phyloP scores from a whole-genome alignment of 2,329 filamentous ascomycete species.

The Diplodia sapinea region DNA sequence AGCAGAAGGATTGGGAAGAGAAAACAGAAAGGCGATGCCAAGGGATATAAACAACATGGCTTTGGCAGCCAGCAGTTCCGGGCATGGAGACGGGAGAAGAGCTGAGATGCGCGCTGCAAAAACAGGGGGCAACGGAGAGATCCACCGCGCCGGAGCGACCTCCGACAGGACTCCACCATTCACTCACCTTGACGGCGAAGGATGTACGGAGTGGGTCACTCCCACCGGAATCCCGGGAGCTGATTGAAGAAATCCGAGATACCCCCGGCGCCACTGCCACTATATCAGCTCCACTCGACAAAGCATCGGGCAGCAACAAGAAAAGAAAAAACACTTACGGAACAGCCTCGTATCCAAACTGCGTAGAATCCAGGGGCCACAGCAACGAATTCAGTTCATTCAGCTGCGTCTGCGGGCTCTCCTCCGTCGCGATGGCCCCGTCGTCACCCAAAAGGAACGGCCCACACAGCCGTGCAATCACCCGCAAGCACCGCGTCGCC shows the following conservation, averaged over 20 bases:
- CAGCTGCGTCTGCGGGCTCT: constrained; percentile 35
- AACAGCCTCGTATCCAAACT: constrained; percentile 4
- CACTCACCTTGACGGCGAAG: background rate
- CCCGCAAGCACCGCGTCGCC: constrained; percentile 50
- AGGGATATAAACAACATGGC: background rate
- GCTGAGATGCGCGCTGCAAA: background rate
- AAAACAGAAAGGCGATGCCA: background rate
- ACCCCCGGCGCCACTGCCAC: background rate
- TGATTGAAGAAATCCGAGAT: constrained; percentile 24
- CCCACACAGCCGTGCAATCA: constrained; percentile 52
- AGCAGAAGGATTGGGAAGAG: background rate
- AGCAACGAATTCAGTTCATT: constrained; percentile 35
- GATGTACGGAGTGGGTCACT: background rate
- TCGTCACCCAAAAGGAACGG: constrained; percentile 16
- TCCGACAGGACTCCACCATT: background rate
- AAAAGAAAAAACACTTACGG: background rate
- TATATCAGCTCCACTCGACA: background rate
- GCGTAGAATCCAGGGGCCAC: constrained; percentile 33
- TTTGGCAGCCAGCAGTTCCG: background rate
- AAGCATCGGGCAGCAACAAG: background rate
- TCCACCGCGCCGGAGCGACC: background rate
- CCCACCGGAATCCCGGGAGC: constrained; percentile 23
- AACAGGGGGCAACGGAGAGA: background rate
- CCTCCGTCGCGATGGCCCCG: constrained; percentile 31
- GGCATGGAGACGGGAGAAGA: background rate